Evolutionary conservation across 2,329 filamentous ascomycete species (phyloP).

Genomic region (Fusarium nisikadoi): DNA sequence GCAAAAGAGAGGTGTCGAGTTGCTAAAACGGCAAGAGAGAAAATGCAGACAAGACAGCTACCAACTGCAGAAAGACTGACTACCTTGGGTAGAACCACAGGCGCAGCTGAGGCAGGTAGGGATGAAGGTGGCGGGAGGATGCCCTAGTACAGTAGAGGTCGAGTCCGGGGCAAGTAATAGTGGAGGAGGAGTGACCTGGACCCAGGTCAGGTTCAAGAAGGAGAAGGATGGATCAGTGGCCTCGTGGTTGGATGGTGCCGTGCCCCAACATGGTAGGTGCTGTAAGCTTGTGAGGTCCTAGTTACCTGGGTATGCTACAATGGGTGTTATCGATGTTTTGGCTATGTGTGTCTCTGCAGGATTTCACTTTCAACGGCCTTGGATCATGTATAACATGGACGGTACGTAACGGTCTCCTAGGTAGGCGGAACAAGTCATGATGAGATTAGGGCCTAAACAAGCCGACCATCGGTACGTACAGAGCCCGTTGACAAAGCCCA

Average conservation of each 20-base stretch:
- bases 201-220: neutral
- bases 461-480: neutral
- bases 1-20: conserved; percentile 11
- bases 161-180: conserved; percentile 33
- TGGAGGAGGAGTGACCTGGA: conserved; percentile 21
- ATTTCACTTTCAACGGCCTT: conserved; percentile 12
- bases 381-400: conserved; percentile 8
- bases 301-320: neutral
- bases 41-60: conserved; percentile 2
- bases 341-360: neutral
- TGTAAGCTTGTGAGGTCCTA: conserved; percentile 4
- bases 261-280: conserved; percentile 37
- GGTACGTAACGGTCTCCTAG: neutral
- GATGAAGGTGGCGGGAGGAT: conserved; percentile 38
- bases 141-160: conserved; percentile 26
- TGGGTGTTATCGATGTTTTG: neutral
- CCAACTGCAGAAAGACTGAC: neutral
- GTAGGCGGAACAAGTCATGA: conserved; percentile 23
- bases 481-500: neutral
- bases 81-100: neutral
- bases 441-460: neutral
- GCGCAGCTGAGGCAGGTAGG: conserved; percentile 15
- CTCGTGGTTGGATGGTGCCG: conserved; percentile 33
- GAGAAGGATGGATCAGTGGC: conserved; percentile 21
- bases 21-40: neutral